Evolutionary conservation across 1,284 basidiomycete genomes (phyloP).

Genomic region (Melampsora americana): DNA sequence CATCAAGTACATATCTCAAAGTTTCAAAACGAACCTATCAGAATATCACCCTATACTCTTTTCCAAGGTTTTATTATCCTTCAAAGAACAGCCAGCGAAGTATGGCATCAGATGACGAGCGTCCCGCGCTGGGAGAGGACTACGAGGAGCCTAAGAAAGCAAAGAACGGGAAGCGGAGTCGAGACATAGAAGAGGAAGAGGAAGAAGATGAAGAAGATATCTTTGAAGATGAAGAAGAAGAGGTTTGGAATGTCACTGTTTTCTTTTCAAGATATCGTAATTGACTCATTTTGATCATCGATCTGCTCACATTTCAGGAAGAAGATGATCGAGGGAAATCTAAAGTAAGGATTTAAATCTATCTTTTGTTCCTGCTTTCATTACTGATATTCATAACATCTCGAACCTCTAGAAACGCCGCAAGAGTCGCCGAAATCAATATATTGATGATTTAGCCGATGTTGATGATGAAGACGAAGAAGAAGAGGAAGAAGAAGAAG

Average conservation of each 20-base stretch:
- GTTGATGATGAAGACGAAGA: conserved; percentile 47
- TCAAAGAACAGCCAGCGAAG: too few relatives aligned
- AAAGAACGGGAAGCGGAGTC: conserved; percentile 48
- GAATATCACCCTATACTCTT: too few relatives aligned
- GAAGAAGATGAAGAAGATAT: conserved; percentile 62
- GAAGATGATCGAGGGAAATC: conserved; percentile 38
- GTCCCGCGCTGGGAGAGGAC: neutral
- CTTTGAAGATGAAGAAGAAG: conserved; percentile 56
- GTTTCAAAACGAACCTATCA: too few relatives aligned
- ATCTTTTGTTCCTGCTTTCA: neutral
- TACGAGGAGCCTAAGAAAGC: conserved; percentile 38
- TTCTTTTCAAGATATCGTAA: conserved; percentile 43
- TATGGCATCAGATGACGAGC: too few relatives aligned
- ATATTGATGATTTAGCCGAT: conserved; percentile 48
- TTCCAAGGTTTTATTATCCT: too few relatives aligned
- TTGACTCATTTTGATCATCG: conserved; percentile 39
- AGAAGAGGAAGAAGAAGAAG: conserved; percentile 46
- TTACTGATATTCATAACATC: neutral
- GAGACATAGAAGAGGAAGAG: conserved; percentile 53
- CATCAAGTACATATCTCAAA: too few relatives aligned
- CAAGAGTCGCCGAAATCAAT: conserved; percentile 47
- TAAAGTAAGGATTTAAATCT: conserved; percentile 1
- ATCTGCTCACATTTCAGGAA: conserved; percentile 29
- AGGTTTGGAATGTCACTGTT: conserved; percentile 38
- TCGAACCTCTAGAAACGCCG: conserved; percentile 31